A percentile compares a stretch with the other conserved stretches of the same genome.
These are phyloP conservation scores for Porodaedalea pini DNA, from an alignment of 1,284 basidiomycete species.

Conservation along the genomic window DNA sequence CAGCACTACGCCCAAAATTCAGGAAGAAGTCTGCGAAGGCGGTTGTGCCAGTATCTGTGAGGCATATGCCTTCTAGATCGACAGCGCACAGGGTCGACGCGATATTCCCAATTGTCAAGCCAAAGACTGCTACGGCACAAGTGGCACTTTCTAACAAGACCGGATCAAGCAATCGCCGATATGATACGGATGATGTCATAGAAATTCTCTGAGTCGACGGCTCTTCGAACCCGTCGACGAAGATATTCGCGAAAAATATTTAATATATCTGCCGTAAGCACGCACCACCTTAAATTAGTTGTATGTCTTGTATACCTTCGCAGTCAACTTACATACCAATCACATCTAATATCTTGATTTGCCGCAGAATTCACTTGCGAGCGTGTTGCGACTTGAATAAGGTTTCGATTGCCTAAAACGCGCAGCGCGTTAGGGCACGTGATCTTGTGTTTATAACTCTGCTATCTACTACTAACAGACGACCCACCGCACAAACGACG, in stretches of 20 bases:
- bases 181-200: neutral
- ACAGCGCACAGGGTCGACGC: neutral
- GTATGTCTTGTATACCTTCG: neutral
- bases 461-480: too few species aligned
- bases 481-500: too few species aligned
- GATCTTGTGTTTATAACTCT: too few species aligned
- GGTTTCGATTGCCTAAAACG: constrained; percentile 5
- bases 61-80: neutral
- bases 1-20: too few species aligned
- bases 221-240: neutral
- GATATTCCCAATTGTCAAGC: neutral
- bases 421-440: constrained; percentile 1
- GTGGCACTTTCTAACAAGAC: neutral
- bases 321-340: too few species aligned
- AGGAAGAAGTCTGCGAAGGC: neutral
- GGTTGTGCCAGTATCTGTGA: neutral
- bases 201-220: neutral
- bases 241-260: neutral
- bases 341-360: too few species aligned
- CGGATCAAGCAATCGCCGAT: neutral
- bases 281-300: neutral
- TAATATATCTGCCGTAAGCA: neutral
- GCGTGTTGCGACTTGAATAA: too few species aligned
- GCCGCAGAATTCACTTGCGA: too few species aligned
- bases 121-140: neutral